These are phyloP conservation scores for Cryptosporidium parvum DNA, from an alignment of 169 alveolate species.

Conservation along the genomic window DNA sequence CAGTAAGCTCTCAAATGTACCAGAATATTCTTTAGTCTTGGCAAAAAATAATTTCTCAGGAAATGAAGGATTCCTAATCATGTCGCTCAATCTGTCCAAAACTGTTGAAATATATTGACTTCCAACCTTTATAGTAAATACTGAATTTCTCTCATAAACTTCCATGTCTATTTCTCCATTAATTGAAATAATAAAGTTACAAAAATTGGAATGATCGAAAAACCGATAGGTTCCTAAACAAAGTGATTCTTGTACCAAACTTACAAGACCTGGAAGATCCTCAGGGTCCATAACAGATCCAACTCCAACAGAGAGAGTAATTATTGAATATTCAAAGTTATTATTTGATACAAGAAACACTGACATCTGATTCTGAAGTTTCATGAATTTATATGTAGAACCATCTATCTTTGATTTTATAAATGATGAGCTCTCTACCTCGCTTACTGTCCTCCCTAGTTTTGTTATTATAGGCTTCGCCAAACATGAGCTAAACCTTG, in stretches of 20 bases:
- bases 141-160: constrained; percentile 1
- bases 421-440: constrained; percentile 18
- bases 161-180: background rate
- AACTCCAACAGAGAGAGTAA: constrained; percentile 51
- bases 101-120: background rate
- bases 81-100: constrained; percentile 6
- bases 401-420: constrained; percentile 12
- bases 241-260: constrained; percentile 17
- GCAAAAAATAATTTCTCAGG: constrained; percentile 17
- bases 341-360: constrained; percentile 15
- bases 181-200: background rate
- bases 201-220: constrained; percentile 11
- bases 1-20: constrained; percentile 12
- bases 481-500: background rate
- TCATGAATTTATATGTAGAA: background rate
- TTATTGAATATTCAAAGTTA: background rate
- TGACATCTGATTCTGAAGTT: constrained; percentile 9
- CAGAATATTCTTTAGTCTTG: background rate
- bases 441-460: background rate
- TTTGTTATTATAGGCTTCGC: background rate
- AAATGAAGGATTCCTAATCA: constrained; percentile 25
- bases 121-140: background rate
- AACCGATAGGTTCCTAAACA: constrained; percentile 20
- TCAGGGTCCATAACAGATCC: constrained; percentile 45
- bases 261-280: constrained; percentile 1